These are phyloP conservation scores for Auxenochlorella protothecoides DNA, from an alignment of 139 green algal genomes.

Conservation along the genomic window DNA sequence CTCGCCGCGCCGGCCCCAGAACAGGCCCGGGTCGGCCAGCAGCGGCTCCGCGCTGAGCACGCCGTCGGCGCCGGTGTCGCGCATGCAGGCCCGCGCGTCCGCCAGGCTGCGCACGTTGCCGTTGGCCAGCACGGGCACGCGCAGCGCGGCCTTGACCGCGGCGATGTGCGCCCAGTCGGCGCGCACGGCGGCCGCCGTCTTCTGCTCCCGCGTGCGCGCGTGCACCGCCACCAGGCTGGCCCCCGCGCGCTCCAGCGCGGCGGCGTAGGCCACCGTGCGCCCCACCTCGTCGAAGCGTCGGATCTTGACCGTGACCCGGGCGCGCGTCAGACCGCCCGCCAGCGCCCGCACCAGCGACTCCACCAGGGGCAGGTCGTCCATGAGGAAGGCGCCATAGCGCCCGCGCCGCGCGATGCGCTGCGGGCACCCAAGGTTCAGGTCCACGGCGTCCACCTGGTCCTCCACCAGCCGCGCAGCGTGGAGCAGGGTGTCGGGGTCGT, in stretches of 20 bases:
- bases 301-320: constrained; percentile 82
- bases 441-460: constrained; percentile 71
- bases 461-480: constrained; percentile 62
- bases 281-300: constrained; percentile 74
- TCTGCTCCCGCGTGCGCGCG: constrained; percentile 86
- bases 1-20: constrained; percentile 25
- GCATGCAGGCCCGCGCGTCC: constrained; percentile 63
- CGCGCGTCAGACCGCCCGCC: constrained; percentile 23
- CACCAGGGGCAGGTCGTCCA: constrained; percentile 74
- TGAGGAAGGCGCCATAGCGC: constrained; percentile 69
- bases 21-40: constrained; percentile 76
- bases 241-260: constrained; percentile 79
- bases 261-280: constrained; percentile 83
- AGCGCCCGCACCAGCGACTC: constrained; percentile 47
- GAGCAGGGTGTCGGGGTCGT: constrained; percentile 81
- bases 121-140: constrained; percentile 79
- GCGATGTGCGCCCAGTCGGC: constrained; percentile 63
- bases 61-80: constrained; percentile 66
- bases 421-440: constrained; percentile 96
- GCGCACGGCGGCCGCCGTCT: constrained; percentile 40
- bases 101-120: constrained; percentile 64
- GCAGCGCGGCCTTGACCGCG: constrained; percentile 43
- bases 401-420: constrained; percentile 78
- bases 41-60: constrained; percentile 79
- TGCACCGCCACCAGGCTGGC: constrained; percentile 86